phyloP scores from a whole-genome alignment of 169 alveolate species.

The Theileria luwenshuni region DNA sequence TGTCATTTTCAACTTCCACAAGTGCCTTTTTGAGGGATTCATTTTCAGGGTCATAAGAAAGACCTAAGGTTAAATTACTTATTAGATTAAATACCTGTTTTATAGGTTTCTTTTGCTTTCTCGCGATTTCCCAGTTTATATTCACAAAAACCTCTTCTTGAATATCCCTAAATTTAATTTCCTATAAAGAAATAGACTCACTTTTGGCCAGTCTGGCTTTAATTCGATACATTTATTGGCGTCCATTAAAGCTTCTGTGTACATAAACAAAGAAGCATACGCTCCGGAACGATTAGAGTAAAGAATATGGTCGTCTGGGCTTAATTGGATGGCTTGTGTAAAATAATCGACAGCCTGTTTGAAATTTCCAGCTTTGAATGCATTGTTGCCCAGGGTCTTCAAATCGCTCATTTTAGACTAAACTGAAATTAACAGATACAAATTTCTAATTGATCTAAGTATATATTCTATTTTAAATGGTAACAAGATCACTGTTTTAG shows the following conservation, averaged over 20 bases:
- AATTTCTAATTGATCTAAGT: too few relatives aligned
- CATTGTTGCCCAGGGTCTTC: slow-evolving; percentile 91
- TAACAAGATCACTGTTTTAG: too few relatives aligned
- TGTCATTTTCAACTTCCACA: slow-evolving; percentile 68
- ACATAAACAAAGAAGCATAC: slow-evolving; percentile 83
- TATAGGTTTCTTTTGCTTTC: slow-evolving; percentile 87
- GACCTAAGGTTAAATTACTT: slow-evolving; percentile 64
- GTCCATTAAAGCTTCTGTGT: slow-evolving; percentile 89
- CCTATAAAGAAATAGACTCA: not conserved
- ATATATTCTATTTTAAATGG: too few relatives aligned
- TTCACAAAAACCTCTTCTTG: slow-evolving; percentile 89
- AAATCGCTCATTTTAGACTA: slow-evolving; percentile 76
- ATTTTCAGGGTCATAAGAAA: slow-evolving; percentile 88
- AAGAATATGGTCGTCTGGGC: slow-evolving; percentile 89
- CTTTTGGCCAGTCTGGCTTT: slow-evolving; percentile 93
- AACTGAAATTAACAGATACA: too few relatives aligned
- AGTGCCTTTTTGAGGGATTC: slow-evolving; percentile 83
- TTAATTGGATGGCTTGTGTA: slow-evolving; percentile 88
- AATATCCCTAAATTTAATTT: slow-evolving; percentile 77
- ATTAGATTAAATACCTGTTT: slow-evolving; percentile 55
- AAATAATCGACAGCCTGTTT: slow-evolving; percentile 88
- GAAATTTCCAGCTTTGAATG: slow-evolving; percentile 89
- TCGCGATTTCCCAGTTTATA: slow-evolving; percentile 79
- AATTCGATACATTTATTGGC: slow-evolving; percentile 89
- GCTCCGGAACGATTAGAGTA: slow-evolving; percentile 94